These are phyloP conservation scores for Phytophthora rubi DNA, from an alignment of 352 stramenopile genomes.

Conservation along the genomic window DNA sequence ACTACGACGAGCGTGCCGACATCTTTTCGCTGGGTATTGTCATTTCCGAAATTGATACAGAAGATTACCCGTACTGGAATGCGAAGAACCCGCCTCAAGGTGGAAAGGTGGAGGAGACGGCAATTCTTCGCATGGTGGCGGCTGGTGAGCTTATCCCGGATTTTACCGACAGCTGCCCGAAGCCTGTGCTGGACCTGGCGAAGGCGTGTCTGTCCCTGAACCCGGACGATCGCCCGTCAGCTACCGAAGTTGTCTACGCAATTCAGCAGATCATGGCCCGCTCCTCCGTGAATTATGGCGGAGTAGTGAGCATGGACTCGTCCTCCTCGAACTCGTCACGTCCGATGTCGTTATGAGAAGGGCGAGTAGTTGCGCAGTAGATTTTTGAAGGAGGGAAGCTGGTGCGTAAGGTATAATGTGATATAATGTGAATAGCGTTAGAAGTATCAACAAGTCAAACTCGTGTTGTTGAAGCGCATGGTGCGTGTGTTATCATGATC, in stretches of 20 bases:
- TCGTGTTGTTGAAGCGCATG: constrained; percentile 21
- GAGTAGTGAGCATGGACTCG: constrained; percentile 23
- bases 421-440: constrained; percentile 36
- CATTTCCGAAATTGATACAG: constrained; percentile 61
- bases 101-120: constrained; percentile 55
- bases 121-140: constrained; percentile 72
- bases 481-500: constrained; percentile 13
- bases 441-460: constrained; percentile 20
- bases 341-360: constrained; percentile 26
- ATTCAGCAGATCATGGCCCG: constrained; percentile 51
- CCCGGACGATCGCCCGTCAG: constrained; percentile 63
- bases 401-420: constrained; percentile 26
- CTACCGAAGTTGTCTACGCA: constrained; percentile 63
- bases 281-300: constrained; percentile 29
- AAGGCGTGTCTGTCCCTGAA: constrained; percentile 59
- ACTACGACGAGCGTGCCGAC: constrained; percentile 63
- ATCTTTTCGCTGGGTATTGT: constrained; percentile 66
- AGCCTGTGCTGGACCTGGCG: constrained; percentile 52
- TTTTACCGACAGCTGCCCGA: constrained; percentile 59
- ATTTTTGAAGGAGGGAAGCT: constrained; percentile 24
- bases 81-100: constrained; percentile 55
- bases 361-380: constrained; percentile 3
- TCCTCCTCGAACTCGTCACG: constrained; percentile 31
- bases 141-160: constrained; percentile 56
- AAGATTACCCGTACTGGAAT: constrained; percentile 73